Conservation (phyloP, 129 eudicot genomes). For the Centrapalus pauciflorus region DNA sequence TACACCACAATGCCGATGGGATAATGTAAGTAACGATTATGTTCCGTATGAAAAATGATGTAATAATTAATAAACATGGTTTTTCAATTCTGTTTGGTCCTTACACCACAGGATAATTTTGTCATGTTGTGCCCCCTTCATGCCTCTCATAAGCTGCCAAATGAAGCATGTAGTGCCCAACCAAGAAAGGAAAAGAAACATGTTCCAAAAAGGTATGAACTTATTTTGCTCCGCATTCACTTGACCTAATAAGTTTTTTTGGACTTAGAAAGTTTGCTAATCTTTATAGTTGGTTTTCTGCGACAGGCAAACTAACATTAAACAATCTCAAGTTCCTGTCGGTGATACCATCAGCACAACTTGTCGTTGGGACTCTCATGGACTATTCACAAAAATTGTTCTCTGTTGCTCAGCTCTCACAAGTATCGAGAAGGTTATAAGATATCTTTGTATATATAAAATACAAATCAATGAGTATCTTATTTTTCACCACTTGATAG, state of each 20-base stretch:
- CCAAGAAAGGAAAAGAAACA: conserved; percentile 34
- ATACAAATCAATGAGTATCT: neutral
- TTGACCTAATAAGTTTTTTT: neutral
- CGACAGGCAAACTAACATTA: conserved; percentile 34
- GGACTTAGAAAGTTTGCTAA: neutral
- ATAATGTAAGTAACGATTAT: conserved; percentile 44
- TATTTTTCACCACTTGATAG: conserved; percentile 10
- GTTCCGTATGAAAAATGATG: neutral
- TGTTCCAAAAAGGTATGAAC: conserved; percentile 42
- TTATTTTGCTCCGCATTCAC: neutral
- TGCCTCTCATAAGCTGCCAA: conserved; percentile 58
- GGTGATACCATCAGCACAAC: conserved; percentile 12
- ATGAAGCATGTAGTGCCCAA: conserved; percentile 41
- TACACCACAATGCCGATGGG: conserved; percentile 86
- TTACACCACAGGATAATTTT: conserved; percentile 68
- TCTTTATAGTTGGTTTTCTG: neutral
- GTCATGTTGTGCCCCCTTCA: conserved; percentile 94
- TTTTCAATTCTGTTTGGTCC: neutral
- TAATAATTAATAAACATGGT: neutral
- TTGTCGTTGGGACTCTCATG: conserved; percentile 43
- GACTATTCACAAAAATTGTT: conserved; percentile 50
- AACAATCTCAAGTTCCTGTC: conserved; percentile 31
- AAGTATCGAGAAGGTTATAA: conserved; percentile 54
- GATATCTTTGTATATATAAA: neutral
- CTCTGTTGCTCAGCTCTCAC: conserved; percentile 89